A percentile compares a stretch with the other conserved stretches of the same genome.
Evolutionary conservation across 257 asterid species (phyloP).

Genomic region (Lithospermum erythrorhizon): DNA sequence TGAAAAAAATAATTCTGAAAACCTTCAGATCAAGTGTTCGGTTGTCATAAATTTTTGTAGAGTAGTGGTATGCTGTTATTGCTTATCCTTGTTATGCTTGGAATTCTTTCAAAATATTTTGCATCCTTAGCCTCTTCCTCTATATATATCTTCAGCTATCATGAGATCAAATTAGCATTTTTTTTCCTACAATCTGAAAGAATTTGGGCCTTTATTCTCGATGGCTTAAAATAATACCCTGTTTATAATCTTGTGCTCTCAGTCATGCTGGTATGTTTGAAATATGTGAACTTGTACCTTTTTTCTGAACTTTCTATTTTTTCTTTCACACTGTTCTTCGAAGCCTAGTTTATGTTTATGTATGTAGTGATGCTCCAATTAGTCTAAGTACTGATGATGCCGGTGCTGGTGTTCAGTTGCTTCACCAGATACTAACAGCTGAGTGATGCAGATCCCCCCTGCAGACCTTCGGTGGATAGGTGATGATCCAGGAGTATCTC

Average conservation of each 20-base stretch:
- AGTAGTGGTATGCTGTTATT: background rate
- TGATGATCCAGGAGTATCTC: slow-evolving; percentile 64
- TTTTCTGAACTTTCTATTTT: background rate
- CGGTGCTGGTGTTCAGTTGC: too few species aligned
- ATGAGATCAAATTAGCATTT: background rate
- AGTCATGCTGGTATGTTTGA: too few species aligned
- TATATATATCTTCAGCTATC: background rate
- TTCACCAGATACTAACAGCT: background rate
- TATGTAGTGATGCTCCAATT: background rate
- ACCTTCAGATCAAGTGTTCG: background rate
- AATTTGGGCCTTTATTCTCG: too few species aligned
- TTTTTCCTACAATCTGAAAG: too few species aligned
- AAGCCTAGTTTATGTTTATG: background rate
- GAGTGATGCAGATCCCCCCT: slow-evolving; percentile 52
- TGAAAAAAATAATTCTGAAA: background rate
- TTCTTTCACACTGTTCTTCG: background rate
- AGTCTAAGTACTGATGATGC: background rate
- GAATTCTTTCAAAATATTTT: too few species aligned
- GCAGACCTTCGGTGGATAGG: slow-evolving; percentile 90
- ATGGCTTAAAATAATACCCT: too few species aligned
- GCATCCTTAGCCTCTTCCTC: background rate
- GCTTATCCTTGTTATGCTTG: background rate
- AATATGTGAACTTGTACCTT: too few species aligned
- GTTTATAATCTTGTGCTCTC: too few species aligned
- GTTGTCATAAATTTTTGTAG: background rate